Evolutionary conservation across 2,329 filamentous ascomycete genomes (phyloP), one percentile per base, ranked within the genome.

Genomic region (Alternaria consortialis): DNA sequence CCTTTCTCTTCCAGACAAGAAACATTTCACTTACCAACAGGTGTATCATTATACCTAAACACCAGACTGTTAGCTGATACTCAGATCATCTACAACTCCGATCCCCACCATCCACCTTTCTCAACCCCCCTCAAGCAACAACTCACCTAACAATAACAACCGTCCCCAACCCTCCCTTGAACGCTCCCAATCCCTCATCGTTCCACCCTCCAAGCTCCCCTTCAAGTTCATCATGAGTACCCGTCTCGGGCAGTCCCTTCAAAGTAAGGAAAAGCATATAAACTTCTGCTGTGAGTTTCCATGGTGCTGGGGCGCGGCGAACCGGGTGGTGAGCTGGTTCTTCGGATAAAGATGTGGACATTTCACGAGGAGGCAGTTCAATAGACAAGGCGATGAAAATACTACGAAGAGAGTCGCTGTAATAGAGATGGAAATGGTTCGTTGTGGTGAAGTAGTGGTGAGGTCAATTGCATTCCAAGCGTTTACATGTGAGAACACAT

Each of bases 201-300:
- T 25, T 48, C 63, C 69, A 71, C 4, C 53, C 37, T 29, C 60
- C 67, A 51, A 73, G 70, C 2, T 50, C 37, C 34, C 60, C 67
- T 48, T 77, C 73, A 29, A 74, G 58, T 32, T 55, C 23, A 54
- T 72, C 70, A 65, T 77, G 75, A 3, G 74, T 44, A 1, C 69
- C 70, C 20, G 20, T 20, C 29, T 62, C n/a, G 1, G 72, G 75
- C 32, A 76, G 55, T 13, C 60, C 62, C 3, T 52, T 65, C 56
- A 75, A 20, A 23, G 56, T 68, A 15, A 76, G 8, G 23, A 76
- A 66, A 31, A 76, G 55, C 55, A 71, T 59, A 39, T 76, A 76
- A 20, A 57, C 67, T 53, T 74, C 72, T 1, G 64, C 65, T 43
- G 68, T 71, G 5, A 71, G 60, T 3, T 57, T 65, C 74, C 73